Percentiles rank a stretch among this genome's conserved stretches.
Conservation (phyloP, 306 rosid species). For the Prunus mongolica region DNA sequence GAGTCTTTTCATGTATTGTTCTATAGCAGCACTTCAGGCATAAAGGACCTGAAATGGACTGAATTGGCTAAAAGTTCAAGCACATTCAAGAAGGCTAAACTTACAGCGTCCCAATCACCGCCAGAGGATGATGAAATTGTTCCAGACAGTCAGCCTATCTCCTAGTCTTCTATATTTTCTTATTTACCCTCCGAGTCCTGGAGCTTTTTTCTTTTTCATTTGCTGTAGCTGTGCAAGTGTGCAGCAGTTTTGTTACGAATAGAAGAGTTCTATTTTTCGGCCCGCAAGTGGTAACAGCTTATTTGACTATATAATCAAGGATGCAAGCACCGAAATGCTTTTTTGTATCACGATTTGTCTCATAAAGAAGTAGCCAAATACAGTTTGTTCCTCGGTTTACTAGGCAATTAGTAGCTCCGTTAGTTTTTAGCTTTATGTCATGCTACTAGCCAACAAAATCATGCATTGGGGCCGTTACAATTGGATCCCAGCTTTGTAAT, state of each 20-base stretch:
- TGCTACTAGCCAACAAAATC: background rate
- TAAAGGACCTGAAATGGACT: conserved; percentile 34
- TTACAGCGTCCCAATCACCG: conserved; percentile 47
- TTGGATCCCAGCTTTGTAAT: background rate
- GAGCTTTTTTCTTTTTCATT: background rate
- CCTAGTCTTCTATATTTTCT: background rate
- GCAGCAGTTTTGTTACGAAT: background rate
- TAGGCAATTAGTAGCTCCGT: background rate
- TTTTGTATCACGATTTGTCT: conserved; percentile 7
- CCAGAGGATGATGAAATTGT: conserved; percentile 56
- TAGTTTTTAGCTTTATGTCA: background rate
- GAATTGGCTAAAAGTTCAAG: conserved; percentile 56
- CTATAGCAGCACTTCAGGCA: conserved; percentile 40
- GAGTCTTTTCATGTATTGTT: conserved; percentile 1
- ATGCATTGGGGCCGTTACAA: background rate
- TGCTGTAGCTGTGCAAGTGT: background rate
- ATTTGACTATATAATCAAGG: background rate
- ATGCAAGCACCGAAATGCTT: background rate
- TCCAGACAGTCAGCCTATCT: conserved; percentile 58
- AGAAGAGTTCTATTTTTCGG: background rate
- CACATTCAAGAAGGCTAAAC: conserved; percentile 60
- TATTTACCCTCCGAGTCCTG: background rate
- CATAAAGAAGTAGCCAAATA: conserved; percentile 12
- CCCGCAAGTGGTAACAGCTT: background rate
- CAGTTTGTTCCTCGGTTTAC: background rate